A percentile compares a stretch with the other conserved stretches of the same genome.
These are phyloP conservation scores for Linnemannia schmuckeri DNA, from an alignment of 192 early-diverging fungal species.

Conservation along the genomic window DNA sequence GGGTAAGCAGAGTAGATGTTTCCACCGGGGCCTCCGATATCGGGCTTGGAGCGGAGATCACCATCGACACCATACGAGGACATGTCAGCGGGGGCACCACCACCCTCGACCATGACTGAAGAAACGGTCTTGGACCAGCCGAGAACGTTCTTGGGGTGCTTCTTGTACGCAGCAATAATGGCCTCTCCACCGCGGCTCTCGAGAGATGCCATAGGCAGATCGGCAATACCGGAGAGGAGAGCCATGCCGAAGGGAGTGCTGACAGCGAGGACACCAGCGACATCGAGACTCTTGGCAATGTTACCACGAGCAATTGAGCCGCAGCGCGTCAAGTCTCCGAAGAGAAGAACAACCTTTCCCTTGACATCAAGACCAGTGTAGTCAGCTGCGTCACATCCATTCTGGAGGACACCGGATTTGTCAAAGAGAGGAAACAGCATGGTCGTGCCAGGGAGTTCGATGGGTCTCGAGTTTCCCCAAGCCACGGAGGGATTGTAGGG, in stretches of 20 bases:
- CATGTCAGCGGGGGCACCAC: conserved; percentile 74
- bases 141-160: conserved; percentile 12
- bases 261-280: conserved; percentile 4
- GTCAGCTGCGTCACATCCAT: conserved; percentile 17
- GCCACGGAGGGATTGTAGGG: conserved; percentile 18
- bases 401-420: conserved; percentile 10
- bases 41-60: conserved; percentile 70
- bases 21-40: conserved; percentile 63
- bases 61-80: conserved; percentile 78
- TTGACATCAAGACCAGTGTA: conserved; percentile 18
- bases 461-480: conserved; percentile 45
- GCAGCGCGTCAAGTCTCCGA: conserved; percentile 20
- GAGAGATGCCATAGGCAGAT: conserved; percentile 38
- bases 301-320: conserved; percentile 56
- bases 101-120: conserved; percentile 3
- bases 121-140: conserved; percentile 6
- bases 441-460: conserved; percentile 27
- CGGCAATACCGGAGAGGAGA: conserved; percentile 18
- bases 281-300: conserved; percentile 15
- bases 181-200: conserved; percentile 41
- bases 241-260: conserved; percentile 35
- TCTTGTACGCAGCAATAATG: conserved; percentile 27
- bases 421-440: background rate
- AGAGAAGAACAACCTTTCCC: conserved; percentile 25
- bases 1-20: conserved; percentile 51